Base-by-base conservation (phyloP, 441 rosid species). In the Erodium moschatum region DNA sequence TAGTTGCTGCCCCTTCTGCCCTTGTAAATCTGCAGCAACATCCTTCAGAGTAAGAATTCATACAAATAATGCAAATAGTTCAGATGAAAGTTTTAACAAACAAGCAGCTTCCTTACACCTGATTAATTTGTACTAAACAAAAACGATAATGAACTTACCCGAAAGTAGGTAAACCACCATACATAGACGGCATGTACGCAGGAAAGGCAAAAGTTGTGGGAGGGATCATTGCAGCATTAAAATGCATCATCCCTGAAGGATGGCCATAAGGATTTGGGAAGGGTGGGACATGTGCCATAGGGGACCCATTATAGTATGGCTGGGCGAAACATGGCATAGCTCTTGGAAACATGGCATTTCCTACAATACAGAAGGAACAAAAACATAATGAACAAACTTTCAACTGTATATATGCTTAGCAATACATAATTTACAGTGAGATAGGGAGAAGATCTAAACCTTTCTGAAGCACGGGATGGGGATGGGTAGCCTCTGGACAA, bases 401-500 rank as follows among this genome's bases (percentile, higher is more conserved):
- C 20, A 11, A 35, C 6, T 6, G 29, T 46, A 65, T 40, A 68
- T 27, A 69, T 35, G 42, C 60, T 56, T 20, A 16, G 48, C 61
- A 12, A 13, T 48, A 20, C 29, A 58, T 19, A 20, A 16, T 19
- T 18, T 8, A 10, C 29, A 18, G 31, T 4, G 64, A 11, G 6
- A 38, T 38, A 38, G 42, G 52, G 40, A 66, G 52, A 21, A 19
- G 5, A 67, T 21, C 54, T 62, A 54, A 75, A 82, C 88, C 85
- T 67, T 74, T 73, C 40, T 72, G 84, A 74, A 75, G 67, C 80
- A 76, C 74, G 56, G 76, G 67, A 76, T 64, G 70, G 8, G 66
- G 72, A 76, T 52, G 75, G 29, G 69, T 70, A 69, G 80, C 80
- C 64, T 69, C 78, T 8, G 81, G 86, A 77, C 88, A 83, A 67